phyloP scores from a whole-genome alignment of 2,329 filamentous ascomycete species.

The Trichoderma aggressivum region DNA sequence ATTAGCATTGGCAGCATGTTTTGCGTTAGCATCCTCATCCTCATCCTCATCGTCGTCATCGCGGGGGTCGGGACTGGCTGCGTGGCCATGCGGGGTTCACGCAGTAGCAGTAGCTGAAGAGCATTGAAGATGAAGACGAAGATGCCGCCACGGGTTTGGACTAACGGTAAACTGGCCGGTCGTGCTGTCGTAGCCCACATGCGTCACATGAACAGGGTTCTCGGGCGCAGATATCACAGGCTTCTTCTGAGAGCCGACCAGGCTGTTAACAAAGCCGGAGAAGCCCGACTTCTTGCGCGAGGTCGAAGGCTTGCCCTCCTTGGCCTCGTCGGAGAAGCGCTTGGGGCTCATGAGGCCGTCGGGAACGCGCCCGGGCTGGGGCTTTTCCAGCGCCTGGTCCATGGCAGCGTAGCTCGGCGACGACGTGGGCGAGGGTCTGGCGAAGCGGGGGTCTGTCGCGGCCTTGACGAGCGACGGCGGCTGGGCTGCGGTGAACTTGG shows the following conservation, averaged over 20 bases:
- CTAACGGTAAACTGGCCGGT: slow-evolving; percentile 94
- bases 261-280: slow-evolving; percentile 73
- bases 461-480: slow-evolving; percentile 41
- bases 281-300: slow-evolving; percentile 85
- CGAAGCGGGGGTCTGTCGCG: slow-evolving; percentile 50
- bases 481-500: slow-evolving; percentile 24
- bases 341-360: slow-evolving; percentile 57
- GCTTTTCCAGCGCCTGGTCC: slow-evolving; percentile 39
- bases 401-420: slow-evolving; percentile 53
- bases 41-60: not conserved
- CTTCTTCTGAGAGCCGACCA: slow-evolving; percentile 80
- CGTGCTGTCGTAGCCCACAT: slow-evolving; percentile 94
- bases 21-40: not conserved
- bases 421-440: slow-evolving; percentile 57
- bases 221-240: slow-evolving; percentile 96
- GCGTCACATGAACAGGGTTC: slow-evolving; percentile 95
- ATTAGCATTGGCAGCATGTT: slow-evolving; percentile 21
- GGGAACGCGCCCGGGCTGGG: slow-evolving; percentile 30
- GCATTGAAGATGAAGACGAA: not conserved
- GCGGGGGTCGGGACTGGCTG: not conserved
- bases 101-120: not conserved
- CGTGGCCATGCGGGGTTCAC: slow-evolving; percentile 20
- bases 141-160: slow-evolving; percentile 25
- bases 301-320: slow-evolving; percentile 56
- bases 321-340: slow-evolving; percentile 75